phyloP scores from a whole-genome alignment of 805 yeast species.

The Lipomyces chichibuensis region DNA sequence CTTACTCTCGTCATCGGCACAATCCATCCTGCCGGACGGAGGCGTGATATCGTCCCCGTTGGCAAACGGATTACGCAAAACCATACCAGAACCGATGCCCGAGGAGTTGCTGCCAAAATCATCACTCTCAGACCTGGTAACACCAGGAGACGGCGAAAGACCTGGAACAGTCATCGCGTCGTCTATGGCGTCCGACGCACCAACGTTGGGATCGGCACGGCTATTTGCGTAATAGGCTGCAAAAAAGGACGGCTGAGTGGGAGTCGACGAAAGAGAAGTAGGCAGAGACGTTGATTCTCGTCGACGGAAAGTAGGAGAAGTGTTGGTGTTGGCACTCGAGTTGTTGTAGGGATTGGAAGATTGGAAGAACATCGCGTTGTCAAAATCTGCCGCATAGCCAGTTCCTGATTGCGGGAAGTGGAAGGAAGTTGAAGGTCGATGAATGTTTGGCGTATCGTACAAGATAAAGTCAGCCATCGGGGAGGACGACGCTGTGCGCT shows the following conservation, averaged over 20 bases:
- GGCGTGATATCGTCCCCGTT: slow-evolving; percentile 4
- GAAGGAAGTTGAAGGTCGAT: slow-evolving; percentile 27
- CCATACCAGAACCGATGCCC: background rate
- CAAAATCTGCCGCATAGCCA: background rate
- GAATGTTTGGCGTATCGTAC: slow-evolving; percentile 28
- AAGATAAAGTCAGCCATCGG: slow-evolving; percentile 34
- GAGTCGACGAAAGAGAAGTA: slow-evolving; percentile 33
- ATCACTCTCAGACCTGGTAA: slow-evolving; percentile 5
- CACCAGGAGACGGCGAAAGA: slow-evolving; percentile 21
- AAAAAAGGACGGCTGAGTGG: slow-evolving; percentile 31
- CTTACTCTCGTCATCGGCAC: background rate
- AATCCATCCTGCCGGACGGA: background rate
- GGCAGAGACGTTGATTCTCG: slow-evolving; percentile 34
- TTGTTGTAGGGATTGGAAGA: background rate
- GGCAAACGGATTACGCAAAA: slow-evolving; percentile 21
- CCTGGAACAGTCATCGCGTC: slow-evolving; percentile 14
- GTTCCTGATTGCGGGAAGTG: slow-evolving; percentile 13
- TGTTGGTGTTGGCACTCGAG: background rate
- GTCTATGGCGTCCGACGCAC: slow-evolving; percentile 2
- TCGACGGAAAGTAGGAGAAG: slow-evolving; percentile 19
- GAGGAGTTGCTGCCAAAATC: background rate
- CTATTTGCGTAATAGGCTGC: slow-evolving; percentile 9
- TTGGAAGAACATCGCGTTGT: background rate
- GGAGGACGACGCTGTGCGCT: background rate
- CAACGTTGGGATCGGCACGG: slow-evolving; percentile 1